Conservation (phyloP, 2,329 filamentous ascomycete genomes). For the Parafenestella ontariensis region DNA sequence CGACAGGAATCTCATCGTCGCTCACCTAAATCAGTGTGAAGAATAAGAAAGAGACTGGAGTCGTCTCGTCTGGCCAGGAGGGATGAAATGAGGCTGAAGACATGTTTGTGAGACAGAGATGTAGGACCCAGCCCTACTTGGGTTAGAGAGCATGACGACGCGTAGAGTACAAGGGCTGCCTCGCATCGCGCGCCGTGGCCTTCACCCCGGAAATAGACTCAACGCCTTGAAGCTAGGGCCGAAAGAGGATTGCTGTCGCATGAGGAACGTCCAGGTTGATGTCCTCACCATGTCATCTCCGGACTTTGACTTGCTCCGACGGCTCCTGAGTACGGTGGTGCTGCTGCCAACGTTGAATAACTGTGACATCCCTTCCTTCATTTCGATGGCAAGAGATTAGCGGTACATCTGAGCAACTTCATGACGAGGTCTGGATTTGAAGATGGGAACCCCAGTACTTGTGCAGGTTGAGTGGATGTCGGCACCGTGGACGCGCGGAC, state of each 20-base stretch:
- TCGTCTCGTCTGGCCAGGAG: neutral
- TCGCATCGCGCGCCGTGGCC: neutral
- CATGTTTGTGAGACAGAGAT: constrained; percentile 22
- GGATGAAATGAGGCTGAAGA: constrained; percentile 12
- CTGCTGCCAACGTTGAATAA: too few species aligned
- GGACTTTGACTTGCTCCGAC: too few species aligned
- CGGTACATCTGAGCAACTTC: too few species aligned
- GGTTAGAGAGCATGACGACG: constrained; percentile 35
- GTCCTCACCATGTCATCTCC: too few species aligned
- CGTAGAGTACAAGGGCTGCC: constrained; percentile 3
- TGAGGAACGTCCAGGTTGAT: too few species aligned
- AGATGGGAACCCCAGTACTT: neutral
- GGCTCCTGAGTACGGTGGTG: too few species aligned
- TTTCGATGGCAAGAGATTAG: too few species aligned
- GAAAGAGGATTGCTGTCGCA: constrained; percentile 23
- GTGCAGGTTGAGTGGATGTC: neutral
- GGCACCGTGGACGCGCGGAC: neutral
- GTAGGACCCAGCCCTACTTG: constrained; percentile 19
- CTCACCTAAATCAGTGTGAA: neutral
- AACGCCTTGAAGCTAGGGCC: constrained; percentile 11
- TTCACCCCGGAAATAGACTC: constrained; percentile 9
- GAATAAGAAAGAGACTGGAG: neutral
- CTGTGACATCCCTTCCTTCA: too few species aligned
- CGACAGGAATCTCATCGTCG: constrained; percentile 41
- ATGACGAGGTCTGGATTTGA: too few species aligned